phyloP scores from a whole-genome alignment of 1,139 yeast species.

The Protomyces pachydermus region DNA sequence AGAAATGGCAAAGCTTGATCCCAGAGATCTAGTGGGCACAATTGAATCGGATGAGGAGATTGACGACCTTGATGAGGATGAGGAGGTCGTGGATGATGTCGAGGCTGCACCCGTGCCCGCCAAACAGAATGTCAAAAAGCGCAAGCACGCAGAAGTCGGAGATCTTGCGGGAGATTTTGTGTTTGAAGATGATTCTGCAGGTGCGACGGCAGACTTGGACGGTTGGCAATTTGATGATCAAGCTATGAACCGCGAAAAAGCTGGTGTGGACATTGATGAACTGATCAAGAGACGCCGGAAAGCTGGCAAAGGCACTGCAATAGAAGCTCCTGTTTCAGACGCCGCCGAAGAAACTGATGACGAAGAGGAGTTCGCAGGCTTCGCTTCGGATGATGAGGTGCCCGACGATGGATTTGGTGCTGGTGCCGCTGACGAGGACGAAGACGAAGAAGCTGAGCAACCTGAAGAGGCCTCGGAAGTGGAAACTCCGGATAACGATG shows the following conservation, averaged over 20 bases:
- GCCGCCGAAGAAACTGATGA: slow-evolving; percentile 41
- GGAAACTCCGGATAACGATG: slow-evolving; percentile 40
- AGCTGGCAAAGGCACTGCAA: slow-evolving; percentile 33
- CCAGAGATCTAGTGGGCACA: slow-evolving; percentile 17
- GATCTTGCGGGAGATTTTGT: slow-evolving; percentile 54
- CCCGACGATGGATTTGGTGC: slow-evolving; percentile 33
- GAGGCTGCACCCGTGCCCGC: slow-evolving; percentile 1
- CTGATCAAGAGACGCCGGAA: slow-evolving; percentile 63
- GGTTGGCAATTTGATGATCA: slow-evolving; percentile 80
- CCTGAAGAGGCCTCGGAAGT: slow-evolving; percentile 36
- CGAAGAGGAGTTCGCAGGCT: slow-evolving; percentile 43
- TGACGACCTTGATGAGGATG: slow-evolving; percentile 19
- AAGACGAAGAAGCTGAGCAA: slow-evolving; percentile 36
- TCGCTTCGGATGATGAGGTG: slow-evolving; percentile 40
- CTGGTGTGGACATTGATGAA: slow-evolving; percentile 70
- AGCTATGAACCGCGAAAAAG: slow-evolving; percentile 38
- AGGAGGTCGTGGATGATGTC: slow-evolving; percentile 13
- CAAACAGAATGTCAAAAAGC: not conserved
- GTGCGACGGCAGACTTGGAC: slow-evolving; percentile 58
- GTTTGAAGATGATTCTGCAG: slow-evolving; percentile 64
- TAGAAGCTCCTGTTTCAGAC: slow-evolving; percentile 43
- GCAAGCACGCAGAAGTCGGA: slow-evolving; percentile 36
- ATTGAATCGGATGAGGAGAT: slow-evolving; percentile 25
- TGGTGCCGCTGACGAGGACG: slow-evolving; percentile 39
- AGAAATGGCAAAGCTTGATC: not conserved